Conservation (phyloP, 345 rosid species). For the Geranium brycei region DNA sequence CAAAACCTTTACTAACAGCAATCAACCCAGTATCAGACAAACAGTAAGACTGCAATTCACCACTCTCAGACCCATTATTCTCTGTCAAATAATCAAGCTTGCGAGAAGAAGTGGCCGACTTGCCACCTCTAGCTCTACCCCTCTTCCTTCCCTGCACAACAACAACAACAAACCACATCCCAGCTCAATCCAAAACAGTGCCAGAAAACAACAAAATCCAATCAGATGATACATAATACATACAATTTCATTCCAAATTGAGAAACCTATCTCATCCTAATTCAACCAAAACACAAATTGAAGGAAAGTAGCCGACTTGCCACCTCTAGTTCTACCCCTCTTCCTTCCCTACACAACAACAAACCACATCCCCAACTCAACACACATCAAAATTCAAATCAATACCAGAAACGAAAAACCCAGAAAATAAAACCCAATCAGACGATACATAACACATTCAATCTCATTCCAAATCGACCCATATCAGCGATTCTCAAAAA, state of each 20-base stretch:
- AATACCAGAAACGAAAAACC: too few species aligned
- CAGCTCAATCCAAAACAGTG: not conserved
- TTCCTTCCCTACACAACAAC: conserved; percentile 39
- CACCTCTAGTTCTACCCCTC: conserved; percentile 13
- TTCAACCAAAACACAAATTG: not conserved
- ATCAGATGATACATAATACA: too few species aligned
- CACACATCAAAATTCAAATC: too few species aligned
- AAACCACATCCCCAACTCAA: too few species aligned
- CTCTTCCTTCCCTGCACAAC: conserved; percentile 42
- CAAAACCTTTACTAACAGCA: conserved; percentile 54
- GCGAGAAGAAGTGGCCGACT: conserved; percentile 17
- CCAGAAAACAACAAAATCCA: too few species aligned
- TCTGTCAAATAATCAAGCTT: conserved; percentile 17
- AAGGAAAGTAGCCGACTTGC: conserved; percentile 10
- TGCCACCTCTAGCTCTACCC: conserved; percentile 8
- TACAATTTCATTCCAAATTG: too few species aligned
- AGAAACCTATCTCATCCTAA: too few species aligned
- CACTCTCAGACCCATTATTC: conserved; percentile 23
- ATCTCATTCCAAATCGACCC: too few species aligned
- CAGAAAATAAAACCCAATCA: too few species aligned
- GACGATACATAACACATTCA: too few species aligned
- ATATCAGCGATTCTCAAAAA: too few species aligned
- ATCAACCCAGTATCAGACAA: conserved; percentile 63
- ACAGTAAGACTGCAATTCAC: conserved; percentile 27
- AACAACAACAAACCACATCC: conserved; percentile 5